These are phyloP conservation scores for Metschnikowia henanensis DNA, from an alignment of 805 yeast species.

Conservation along the genomic window DNA sequence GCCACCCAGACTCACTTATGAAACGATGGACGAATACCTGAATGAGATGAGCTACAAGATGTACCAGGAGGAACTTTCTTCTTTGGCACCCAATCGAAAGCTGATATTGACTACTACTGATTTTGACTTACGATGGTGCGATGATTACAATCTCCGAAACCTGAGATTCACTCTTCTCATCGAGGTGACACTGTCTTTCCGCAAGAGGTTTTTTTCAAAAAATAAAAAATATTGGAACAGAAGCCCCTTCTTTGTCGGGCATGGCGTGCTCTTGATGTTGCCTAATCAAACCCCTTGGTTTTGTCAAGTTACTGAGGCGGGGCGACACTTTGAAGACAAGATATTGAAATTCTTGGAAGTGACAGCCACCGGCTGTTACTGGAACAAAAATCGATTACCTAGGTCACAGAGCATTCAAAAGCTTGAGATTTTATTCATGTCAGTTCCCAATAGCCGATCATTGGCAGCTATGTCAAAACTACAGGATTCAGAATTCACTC, in stretches of 20 bases:
- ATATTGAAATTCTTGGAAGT: too few relatives aligned
- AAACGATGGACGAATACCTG: slow-evolving; percentile 50
- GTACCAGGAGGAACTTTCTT: slow-evolving; percentile 55
- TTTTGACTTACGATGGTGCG: slow-evolving; percentile 51
- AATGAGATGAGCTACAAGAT: slow-evolving; percentile 58
- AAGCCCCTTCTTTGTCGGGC: not conserved
- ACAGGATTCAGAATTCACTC: not conserved
- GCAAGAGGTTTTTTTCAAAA: not conserved
- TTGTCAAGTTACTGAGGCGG: slow-evolving; percentile 33
- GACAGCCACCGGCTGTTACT: too few relatives aligned
- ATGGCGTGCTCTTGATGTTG: not conserved
- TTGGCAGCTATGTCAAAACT: not conserved
- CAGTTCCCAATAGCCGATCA: not conserved
- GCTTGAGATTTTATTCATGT: not conserved
- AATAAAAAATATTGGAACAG: not conserved
- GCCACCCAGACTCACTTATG: slow-evolving; percentile 45
- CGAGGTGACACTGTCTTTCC: too few relatives aligned
- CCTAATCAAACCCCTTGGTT: slow-evolving; percentile 14
- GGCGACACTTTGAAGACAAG: too few relatives aligned
- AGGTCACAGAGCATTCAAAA: not conserved
- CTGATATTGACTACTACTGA: slow-evolving; percentile 25
- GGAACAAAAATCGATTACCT: too few relatives aligned
- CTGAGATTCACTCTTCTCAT: slow-evolving; percentile 30
- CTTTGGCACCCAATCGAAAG: slow-evolving; percentile 22
- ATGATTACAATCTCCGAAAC: slow-evolving; percentile 40